Evolutionary conservation across 768 basidiomycete species (phyloP).

Genomic region (Suillus paluster): DNA sequence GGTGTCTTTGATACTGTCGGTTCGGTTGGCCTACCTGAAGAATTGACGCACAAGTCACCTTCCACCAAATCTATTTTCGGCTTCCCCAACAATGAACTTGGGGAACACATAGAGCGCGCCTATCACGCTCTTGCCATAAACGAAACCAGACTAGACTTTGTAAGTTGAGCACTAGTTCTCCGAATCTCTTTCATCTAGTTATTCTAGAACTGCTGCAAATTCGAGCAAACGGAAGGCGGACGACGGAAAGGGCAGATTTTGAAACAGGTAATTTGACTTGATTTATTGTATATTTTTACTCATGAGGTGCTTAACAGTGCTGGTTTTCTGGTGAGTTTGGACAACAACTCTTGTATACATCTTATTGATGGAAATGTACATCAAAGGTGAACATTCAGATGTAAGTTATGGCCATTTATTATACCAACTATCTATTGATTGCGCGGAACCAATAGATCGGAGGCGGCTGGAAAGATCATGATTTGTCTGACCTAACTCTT

Average conservation of each 20-base stretch:
- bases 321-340: constrained; percentile 68
- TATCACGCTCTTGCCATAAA: constrained; percentile 75
- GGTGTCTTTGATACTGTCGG: constrained; percentile 85
- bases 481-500: constrained; percentile 67
- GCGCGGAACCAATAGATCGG: constrained; percentile 51
- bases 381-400: constrained; percentile 34
- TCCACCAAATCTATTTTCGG: constrained; percentile 61
- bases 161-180: constrained; percentile 25
- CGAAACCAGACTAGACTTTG: constrained; percentile 71
- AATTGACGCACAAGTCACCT: constrained; percentile 51
- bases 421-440: background rate
- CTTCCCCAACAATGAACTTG: constrained; percentile 62
- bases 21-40: constrained; percentile 70
- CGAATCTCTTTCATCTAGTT: constrained; percentile 6
- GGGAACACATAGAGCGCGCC: constrained; percentile 64
- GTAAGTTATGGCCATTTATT: constrained; percentile 10
- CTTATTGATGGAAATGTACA: constrained; percentile 12
- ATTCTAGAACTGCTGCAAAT: constrained; percentile 63
- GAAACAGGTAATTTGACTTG: constrained; percentile 52
- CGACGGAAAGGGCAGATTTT: constrained; percentile 58
- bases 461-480: constrained; percentile 70
- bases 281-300: background rate
- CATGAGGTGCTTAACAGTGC: constrained; percentile 44
- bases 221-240: constrained; percentile 59
- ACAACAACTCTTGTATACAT: background rate